Evolutionary conservation across 345 rosid species (phyloP), one percentile per base, ranked within the genome.

Genomic region (Sonneratia alba): DNA sequence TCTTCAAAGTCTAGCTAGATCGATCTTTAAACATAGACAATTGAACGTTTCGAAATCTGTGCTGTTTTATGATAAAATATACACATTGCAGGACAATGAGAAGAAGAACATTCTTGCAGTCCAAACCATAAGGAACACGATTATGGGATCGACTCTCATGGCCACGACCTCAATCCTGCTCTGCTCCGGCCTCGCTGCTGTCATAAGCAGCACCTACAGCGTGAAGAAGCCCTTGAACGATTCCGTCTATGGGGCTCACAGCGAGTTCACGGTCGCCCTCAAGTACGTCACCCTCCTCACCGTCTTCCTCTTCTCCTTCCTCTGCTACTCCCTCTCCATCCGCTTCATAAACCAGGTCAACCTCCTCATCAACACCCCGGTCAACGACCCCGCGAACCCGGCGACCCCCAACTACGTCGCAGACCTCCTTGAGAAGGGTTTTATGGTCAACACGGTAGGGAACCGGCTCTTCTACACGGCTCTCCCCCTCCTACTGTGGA

Each of bases 91-190:
- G 98, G 99, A 95, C 79, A 92, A 92, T 62, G 97, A 95, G 7
- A 95, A 90, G 87, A 95, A 87, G 84, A 92, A 86, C 83, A 84
- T 95, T 18, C 75, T 95, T 72, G 98, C 96, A 0, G 94, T 95
- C 40, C 99, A 95, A 75, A 81, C 97, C 1, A 81, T 95, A 0
- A 70, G 99, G 72, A 95, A 95, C 87, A 75, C 87, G 69, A 88
- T 95, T n/a, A 95, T 95, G 99, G 99, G 96, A 75, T 86, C 98
- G 4, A 95, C 99, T 43, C 77, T 95, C 36, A 95, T 95, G 99
- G 99, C 97, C 43, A 92, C 97, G 7, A 89, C 99, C 3, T 90
- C 96, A 1, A 90, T 95, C 78, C 89, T 95, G 14, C 86, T 92
- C 2, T 85, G 86, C 42, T 87, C 94, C 1, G 98, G 98, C n/a